These are phyloP conservation scores for Cicer arietinum DNA, from an alignment of 306 rosid species.

Conservation along the genomic window DNA sequence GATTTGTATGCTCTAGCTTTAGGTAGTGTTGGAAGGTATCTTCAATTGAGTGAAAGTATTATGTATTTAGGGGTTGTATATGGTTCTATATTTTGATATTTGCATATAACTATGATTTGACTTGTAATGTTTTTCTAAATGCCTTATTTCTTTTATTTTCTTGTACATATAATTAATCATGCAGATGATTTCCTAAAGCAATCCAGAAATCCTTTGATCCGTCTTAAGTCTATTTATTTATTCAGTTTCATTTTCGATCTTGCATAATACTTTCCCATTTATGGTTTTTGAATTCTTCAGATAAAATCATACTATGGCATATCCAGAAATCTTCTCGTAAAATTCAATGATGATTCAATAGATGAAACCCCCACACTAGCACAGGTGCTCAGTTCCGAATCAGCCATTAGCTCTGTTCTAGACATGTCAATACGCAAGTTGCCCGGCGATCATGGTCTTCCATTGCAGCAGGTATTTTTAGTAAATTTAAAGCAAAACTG, in stretches of 20 bases:
- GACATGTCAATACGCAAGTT: constrained; percentile 94
- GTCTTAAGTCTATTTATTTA: not conserved
- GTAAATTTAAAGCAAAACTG: not conserved
- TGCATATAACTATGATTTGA: not conserved
- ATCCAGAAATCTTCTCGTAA: constrained; percentile 87
- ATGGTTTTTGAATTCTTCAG: constrained; percentile 57
- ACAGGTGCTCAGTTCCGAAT: constrained; percentile 82
- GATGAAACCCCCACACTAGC: constrained; percentile 88
- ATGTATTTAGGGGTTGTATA: not conserved
- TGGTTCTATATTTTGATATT: not conserved
- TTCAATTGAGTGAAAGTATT: not conserved
- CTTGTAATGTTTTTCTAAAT: not conserved
- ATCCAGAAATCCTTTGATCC: not conserved
- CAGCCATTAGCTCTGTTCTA: constrained; percentile 89
- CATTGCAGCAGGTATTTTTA: constrained; percentile 84
- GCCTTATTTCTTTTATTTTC: not conserved
- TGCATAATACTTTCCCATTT: constrained; percentile 13
- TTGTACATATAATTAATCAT: not conserved
- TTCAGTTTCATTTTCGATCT: constrained; percentile 9
- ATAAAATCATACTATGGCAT: constrained; percentile 91
- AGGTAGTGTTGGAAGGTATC: not conserved
- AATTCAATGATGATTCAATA: constrained; percentile 82
- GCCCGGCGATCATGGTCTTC: constrained; percentile 94
- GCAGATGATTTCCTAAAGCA: not conserved
- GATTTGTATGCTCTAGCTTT: not conserved